Percentiles rank a stretch among this genome's conserved stretches.
phyloP scores from a whole-genome alignment of 768 basidiomycete genomes.

The Leccinum barrowsii region DNA sequence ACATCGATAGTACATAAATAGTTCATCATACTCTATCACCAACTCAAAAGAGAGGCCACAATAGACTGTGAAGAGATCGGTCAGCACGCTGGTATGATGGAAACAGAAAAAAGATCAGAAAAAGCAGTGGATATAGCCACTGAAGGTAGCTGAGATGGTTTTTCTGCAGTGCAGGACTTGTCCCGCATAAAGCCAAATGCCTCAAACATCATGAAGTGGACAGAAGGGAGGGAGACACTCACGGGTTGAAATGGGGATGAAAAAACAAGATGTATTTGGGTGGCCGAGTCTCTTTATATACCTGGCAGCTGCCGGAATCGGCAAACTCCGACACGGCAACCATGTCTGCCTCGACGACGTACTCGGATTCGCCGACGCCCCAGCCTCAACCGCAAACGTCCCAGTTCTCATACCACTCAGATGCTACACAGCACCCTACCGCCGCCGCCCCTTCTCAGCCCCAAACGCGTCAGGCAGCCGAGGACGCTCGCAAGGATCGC shows the following conservation, averaged over 20 bases:
- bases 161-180: constrained; percentile 71
- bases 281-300: constrained; percentile 21
- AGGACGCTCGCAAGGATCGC: constrained; percentile 83
- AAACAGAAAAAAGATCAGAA: constrained; percentile 32
- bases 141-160: constrained; percentile 90
- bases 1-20: background rate
- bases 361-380: constrained; percentile 32
- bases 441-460: constrained; percentile 25
- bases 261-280: background rate
- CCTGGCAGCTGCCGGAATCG: background rate
- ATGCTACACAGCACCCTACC: constrained; percentile 21
- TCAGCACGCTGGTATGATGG: constrained; percentile 6
- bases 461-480: constrained; percentile 66
- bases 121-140: constrained; percentile 46
- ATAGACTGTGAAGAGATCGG: constrained; percentile 25
- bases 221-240: constrained; percentile 21
- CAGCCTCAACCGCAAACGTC: constrained; percentile 26
- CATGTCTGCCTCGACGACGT: constrained; percentile 31
- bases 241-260: background rate
- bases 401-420: constrained; percentile 20
- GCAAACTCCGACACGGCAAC: constrained; percentile 31
- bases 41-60: background rate
- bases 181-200: constrained; percentile 89
- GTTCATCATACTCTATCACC: background rate
- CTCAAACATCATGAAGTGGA: constrained; percentile 72